Conservation (phyloP, 345 rosid genomes). For the Sisymbrium altissimum region DNA sequence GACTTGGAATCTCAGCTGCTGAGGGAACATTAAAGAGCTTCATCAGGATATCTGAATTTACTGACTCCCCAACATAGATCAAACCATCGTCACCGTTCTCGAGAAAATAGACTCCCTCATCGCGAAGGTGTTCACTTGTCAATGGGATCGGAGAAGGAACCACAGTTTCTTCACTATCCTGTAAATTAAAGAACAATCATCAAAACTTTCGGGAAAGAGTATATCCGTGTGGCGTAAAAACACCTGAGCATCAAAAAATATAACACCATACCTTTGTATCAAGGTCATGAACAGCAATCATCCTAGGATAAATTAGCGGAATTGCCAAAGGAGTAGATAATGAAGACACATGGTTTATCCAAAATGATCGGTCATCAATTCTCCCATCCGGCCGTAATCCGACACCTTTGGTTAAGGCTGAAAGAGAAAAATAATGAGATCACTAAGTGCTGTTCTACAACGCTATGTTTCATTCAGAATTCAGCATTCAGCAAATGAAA, state of each 20-base stretch:
- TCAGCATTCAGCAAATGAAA: background rate
- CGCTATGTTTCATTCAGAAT: background rate
- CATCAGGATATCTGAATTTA: constrained; percentile 54
- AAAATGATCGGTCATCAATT: constrained; percentile 86
- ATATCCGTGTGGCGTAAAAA: background rate
- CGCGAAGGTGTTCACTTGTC: constrained; percentile 73
- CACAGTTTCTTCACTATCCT: constrained; percentile 57
- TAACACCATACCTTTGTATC: constrained; percentile 50
- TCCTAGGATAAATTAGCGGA: constrained; percentile 82
- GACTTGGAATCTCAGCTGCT: constrained; percentile 63
- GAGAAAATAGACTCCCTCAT: constrained; percentile 85
- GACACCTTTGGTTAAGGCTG: constrained; percentile 81
- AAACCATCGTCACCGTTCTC: constrained; percentile 91
- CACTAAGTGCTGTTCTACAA: background rate
- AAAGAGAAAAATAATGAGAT: constrained; percentile 20
- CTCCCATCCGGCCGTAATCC: constrained; percentile 79
- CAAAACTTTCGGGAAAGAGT: background rate
- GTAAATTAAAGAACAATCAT: constrained; percentile 21
- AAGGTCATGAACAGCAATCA: constrained; percentile 81
- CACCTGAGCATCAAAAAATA: background rate
- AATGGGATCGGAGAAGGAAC: constrained; percentile 76
- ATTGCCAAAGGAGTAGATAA: constrained; percentile 71
- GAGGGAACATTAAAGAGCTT: constrained; percentile 63
- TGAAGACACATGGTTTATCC: constrained; percentile 73
- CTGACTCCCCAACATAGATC: constrained; percentile 74